phyloP scores from a whole-genome alignment of 306 rosid genomes.

The Pachyrhizus erosus region DNA sequence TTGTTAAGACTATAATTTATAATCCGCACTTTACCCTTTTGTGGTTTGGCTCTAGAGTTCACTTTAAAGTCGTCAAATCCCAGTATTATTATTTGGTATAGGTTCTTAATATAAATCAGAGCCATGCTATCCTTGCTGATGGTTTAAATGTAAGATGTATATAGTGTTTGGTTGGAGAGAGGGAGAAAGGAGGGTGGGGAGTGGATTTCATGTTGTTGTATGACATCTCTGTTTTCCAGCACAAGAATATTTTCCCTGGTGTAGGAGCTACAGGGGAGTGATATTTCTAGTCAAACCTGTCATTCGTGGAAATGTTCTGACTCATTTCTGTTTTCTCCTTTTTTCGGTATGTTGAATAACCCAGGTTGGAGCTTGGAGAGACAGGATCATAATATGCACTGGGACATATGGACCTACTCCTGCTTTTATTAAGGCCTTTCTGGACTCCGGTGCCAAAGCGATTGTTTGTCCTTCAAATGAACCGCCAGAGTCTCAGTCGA shows the following conservation, averaged over 20 bases:
- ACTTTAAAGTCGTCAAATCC: neutral
- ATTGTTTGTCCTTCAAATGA: constrained; percentile 83
- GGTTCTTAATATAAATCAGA: neutral
- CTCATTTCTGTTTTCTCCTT: constrained; percentile 31
- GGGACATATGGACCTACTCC: constrained; percentile 84
- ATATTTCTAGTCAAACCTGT: constrained; percentile 12
- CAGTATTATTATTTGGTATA: neutral
- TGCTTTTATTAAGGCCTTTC: constrained; percentile 76
- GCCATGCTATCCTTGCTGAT: constrained; percentile 33
- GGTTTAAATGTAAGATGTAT: neutral
- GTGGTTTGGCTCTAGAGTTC: neutral
- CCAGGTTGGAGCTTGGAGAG: constrained; percentile 99
- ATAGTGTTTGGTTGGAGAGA: neutral
- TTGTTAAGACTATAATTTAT: neutral
- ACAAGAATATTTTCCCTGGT: neutral
- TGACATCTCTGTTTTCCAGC: constrained; percentile 26
- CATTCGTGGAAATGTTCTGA: constrained; percentile 21
- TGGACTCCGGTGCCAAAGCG: constrained; percentile 92
- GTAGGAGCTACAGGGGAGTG: neutral
- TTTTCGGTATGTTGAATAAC: constrained; percentile 43
- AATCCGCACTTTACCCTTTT: neutral
- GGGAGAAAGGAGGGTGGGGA: neutral
- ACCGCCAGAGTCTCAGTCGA: constrained; percentile 70
- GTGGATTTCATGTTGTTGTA: constrained; percentile 15
- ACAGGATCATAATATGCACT: constrained; percentile 87